Conservation (phyloP, 2,329 filamentous ascomycete species). For the Verticillium dahliae region DNA sequence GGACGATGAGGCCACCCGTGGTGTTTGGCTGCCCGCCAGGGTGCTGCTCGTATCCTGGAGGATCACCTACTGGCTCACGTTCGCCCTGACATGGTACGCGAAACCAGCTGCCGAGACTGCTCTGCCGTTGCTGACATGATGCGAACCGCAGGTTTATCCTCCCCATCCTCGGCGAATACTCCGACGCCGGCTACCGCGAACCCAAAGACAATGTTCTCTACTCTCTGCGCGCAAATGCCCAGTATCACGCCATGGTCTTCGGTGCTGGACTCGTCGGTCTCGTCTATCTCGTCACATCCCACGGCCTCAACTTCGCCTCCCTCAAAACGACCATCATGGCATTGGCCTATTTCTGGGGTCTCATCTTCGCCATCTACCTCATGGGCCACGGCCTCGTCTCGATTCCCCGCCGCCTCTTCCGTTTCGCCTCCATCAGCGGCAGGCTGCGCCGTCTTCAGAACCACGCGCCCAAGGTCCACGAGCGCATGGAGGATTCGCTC, state of each 20-base stretch:
- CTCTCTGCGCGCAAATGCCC: constrained; percentile 78
- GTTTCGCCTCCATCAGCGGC: constrained; percentile 69
- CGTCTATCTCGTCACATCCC: constrained; percentile 75
- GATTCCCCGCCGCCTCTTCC: constrained; percentile 74
- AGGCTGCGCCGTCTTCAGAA: constrained; percentile 69
- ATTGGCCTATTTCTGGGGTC: constrained; percentile 86
- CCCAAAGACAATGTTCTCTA: constrained; percentile 75
- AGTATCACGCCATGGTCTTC: constrained; percentile 79
- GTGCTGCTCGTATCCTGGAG: constrained; percentile 85
- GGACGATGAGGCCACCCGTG: constrained; percentile 63
- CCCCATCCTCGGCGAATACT: constrained; percentile 88
- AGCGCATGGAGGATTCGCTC: constrained; percentile 80
- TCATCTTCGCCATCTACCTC: constrained; percentile 87
- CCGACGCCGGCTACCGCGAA: constrained; percentile 88
- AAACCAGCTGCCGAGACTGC: neutral
- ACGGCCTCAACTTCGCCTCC: constrained; percentile 63
- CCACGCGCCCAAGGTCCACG: constrained; percentile 74
- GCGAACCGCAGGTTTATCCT: constrained; percentile 65
- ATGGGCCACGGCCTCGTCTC: constrained; percentile 97
- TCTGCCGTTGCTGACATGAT: constrained; percentile 1
- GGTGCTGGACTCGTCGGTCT: constrained; percentile 64
- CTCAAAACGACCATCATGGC: constrained; percentile 88
- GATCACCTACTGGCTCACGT: constrained; percentile 96
- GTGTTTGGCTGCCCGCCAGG: constrained; percentile 79
- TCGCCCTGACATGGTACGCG: constrained; percentile 80